Percentiles rank a stretch among this genome's conserved stretches.
These are phyloP conservation scores for Tolypocladium guangdongense DNA, from an alignment of 2,329 filamentous ascomycete species.

Conservation along the genomic window DNA sequence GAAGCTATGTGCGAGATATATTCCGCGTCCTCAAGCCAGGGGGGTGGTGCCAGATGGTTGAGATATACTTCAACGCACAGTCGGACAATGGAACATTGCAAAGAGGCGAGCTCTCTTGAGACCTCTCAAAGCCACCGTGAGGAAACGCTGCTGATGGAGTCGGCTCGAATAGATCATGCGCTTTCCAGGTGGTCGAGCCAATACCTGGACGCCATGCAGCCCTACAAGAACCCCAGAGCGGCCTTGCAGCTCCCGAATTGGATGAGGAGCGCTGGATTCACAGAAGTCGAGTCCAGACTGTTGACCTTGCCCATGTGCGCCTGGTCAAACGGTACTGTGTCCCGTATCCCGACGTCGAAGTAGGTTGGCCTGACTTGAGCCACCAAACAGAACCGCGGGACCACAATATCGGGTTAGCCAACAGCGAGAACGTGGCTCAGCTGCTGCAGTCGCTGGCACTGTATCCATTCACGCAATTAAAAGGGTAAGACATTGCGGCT, in stretches of 20 bases:
- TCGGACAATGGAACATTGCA: constrained; percentile 74
- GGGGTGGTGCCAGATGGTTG: constrained; percentile 84
- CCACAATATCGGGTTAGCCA: constrained; percentile 40
- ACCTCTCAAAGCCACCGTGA: not conserved
- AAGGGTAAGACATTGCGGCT: constrained; percentile 26
- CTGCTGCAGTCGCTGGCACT: constrained; percentile 43
- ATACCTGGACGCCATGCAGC: constrained; percentile 51
- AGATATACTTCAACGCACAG: constrained; percentile 76
- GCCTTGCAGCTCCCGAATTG: constrained; percentile 48
- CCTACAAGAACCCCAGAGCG: constrained; percentile 54
- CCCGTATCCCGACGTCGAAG: not conserved
- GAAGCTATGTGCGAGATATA: constrained; percentile 65
- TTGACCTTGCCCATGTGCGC: constrained; percentile 58
- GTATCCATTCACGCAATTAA: constrained; percentile 43
- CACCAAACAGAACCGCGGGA: constrained; percentile 34
- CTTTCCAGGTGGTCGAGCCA: constrained; percentile 56
- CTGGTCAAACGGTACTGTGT: constrained; percentile 51
- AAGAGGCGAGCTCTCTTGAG: constrained; percentile 31
- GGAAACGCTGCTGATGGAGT: constrained; percentile 1
- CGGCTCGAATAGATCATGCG: constrained; percentile 40
- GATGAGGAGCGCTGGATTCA: constrained; percentile 53
- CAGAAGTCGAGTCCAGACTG: constrained; percentile 54
- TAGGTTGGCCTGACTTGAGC: not conserved
- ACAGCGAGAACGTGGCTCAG: constrained; percentile 42
- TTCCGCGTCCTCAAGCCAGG: constrained; percentile 58